These are phyloP conservation scores for Globisporangium viniferum DNA, from an alignment of 352 stramenopile genomes.

Conservation along the genomic window DNA sequence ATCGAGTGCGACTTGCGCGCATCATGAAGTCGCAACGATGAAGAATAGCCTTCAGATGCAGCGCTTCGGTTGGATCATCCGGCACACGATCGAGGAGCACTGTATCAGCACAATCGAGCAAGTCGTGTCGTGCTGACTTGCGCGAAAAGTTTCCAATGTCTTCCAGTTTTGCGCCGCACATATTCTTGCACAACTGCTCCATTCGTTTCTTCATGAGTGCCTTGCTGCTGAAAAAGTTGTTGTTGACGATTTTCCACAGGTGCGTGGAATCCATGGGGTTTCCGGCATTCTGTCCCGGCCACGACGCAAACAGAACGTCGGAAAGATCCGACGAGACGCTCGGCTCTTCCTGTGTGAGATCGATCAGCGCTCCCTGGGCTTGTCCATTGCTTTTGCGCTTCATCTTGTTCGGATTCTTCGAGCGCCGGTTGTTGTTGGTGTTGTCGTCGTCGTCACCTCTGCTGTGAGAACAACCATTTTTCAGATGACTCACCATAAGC, in stretches of 20 bases:
- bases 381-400: constrained; percentile 35
- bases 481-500: constrained; percentile 64
- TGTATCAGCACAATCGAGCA: constrained; percentile 62
- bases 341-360: constrained; percentile 25
- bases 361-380: constrained; percentile 9
- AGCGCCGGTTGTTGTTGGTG: constrained; percentile 18
- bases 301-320: constrained; percentile 80
- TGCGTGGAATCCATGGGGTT: constrained; percentile 71
- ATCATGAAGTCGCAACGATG: constrained; percentile 85
- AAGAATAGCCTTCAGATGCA: constrained; percentile 47
- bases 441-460: constrained; percentile 10
- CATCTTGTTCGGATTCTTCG: constrained; percentile 33
- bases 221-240: constrained; percentile 65
- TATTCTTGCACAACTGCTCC: constrained; percentile 61
- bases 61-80: constrained; percentile 21
- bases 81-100: constrained; percentile 50
- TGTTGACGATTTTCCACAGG: constrained; percentile 75
- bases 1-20: constrained; percentile 60
- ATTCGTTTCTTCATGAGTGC: constrained; percentile 64
- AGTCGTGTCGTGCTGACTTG: constrained; percentile 34
- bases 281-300: constrained; percentile 68
- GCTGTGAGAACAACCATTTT: constrained; percentile 43
- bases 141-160: constrained; percentile 55
- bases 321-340: constrained; percentile 38
- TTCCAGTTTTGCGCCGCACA: constrained; percentile 66